Percentiles rank a stretch among this genome's conserved stretches.
phyloP scores from a whole-genome alignment of 225 moss, liverwort and hornwort genomes.

The Takakia lepidozioides region DNA sequence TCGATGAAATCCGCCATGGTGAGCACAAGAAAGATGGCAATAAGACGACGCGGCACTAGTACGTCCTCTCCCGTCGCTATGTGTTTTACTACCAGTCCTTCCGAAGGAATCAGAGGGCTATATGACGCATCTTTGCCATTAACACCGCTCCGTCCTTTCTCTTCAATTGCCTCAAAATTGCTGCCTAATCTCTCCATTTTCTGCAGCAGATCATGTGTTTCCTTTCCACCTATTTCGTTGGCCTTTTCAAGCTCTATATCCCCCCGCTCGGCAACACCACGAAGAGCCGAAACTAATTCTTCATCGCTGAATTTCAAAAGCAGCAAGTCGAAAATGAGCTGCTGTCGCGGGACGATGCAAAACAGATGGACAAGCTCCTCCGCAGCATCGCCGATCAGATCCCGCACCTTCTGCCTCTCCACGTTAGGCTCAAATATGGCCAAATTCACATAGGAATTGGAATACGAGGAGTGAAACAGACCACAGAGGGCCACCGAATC shows the following conservation, averaged over 20 bases:
- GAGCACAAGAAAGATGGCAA: conserved; percentile 65
- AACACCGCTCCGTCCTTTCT: not conserved
- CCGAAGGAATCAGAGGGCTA: conserved; percentile 24
- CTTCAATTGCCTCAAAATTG: not conserved
- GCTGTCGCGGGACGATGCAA: conserved; percentile 75
- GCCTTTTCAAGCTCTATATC: not conserved
- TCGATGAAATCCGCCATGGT: conserved; percentile 83
- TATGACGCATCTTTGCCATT: conserved; percentile 14
- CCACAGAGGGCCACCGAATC: conserved; percentile 55
- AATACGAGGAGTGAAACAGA: conserved; percentile 81
- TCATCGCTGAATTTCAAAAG: conserved; percentile 30
- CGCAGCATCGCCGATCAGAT: conserved; percentile 63
- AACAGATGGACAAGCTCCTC: conserved; percentile 85
- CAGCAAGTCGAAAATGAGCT: conserved; percentile 61
- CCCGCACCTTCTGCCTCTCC: conserved; percentile 57
- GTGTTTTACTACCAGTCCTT: conserved; percentile 64
- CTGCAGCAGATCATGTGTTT: not conserved
- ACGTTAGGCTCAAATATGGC: conserved; percentile 76
- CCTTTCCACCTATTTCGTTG: not conserved
- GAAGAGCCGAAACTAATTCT: conserved; percentile 20
- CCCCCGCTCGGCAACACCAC: not conserved
- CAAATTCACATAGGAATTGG: conserved; percentile 88
- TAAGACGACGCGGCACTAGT: conserved; percentile 51
- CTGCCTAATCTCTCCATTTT: not conserved
- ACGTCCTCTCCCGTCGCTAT: conserved; percentile 81